These are phyloP conservation scores for Brassica nigra DNA, from an alignment of 345 rosid species.

Conservation along the genomic window DNA sequence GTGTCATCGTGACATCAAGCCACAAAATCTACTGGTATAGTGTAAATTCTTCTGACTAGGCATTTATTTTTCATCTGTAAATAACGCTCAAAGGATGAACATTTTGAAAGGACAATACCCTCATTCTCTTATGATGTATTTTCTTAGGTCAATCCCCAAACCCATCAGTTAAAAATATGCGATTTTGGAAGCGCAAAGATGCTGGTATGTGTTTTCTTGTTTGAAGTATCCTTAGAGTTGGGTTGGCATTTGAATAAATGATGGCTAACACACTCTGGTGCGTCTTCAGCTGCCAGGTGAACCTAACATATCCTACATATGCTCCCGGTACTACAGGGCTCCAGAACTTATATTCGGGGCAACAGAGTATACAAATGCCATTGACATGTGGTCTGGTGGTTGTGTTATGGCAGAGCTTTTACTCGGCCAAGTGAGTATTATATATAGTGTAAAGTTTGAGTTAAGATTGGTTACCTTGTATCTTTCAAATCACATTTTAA, in stretches of 20 bases:
- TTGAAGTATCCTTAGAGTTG: constrained; percentile 2
- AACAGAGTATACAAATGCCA: constrained; percentile 86
- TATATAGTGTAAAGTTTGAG: background rate
- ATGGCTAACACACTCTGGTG: constrained; percentile 14
- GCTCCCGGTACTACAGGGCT: constrained; percentile 97
- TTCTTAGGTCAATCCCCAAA: constrained; percentile 83
- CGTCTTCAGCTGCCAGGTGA: constrained; percentile 84
- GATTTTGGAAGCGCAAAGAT: constrained; percentile 99
- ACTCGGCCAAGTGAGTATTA: constrained; percentile 80
- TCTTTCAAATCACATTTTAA: background rate
- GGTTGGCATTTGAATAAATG: constrained; percentile 12
- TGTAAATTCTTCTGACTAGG: constrained; percentile 18
- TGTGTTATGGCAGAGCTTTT: constrained; percentile 97
- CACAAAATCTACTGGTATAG: constrained; percentile 83
- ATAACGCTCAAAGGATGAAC: background rate
- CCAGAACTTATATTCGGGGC: constrained; percentile 99
- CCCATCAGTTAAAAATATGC: constrained; percentile 87
- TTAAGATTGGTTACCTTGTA: background rate
- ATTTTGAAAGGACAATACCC: background rate
- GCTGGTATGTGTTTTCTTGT: constrained; percentile 61
- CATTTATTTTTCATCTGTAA: background rate
- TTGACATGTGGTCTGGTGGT: constrained; percentile 98
- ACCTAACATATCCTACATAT: constrained; percentile 94
- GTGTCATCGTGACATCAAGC: constrained; percentile 94
- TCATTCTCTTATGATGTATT: constrained; percentile 21